Base-by-base conservation (phyloP, 2,329 filamentous ascomycete species). In the Penicillium polonicum region DNA sequence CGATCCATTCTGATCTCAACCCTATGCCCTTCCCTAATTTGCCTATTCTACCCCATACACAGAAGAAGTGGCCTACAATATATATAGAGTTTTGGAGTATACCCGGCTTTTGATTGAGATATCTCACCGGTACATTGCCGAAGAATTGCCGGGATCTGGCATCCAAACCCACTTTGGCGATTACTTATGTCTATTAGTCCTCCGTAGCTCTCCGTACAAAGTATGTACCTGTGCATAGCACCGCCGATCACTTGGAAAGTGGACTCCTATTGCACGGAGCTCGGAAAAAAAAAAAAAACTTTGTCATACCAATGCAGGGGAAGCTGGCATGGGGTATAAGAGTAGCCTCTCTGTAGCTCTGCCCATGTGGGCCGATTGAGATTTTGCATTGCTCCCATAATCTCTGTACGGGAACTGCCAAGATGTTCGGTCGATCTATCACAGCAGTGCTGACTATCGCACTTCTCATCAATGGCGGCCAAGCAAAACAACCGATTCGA, bases 361-460 rank as follows among this genome's bases (percentile, higher is more conserved):
- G 2, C 12, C 43, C 7, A 25, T 17, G 21, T 25, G 43, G 43
- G 25, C 27, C 43, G 21, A 43, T 25, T 43, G n/a, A 10, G 12
- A 33, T 21, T 33, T 46, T 17, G 2, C 12, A 46, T 21, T 46
- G 12, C 7, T 1, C 17, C 9, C 5, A 45, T 29, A 13, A 46
- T 31, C 44, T 17, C 6, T 15, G 21, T 15, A 46, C 12, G 44
- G 29, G 12, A 46, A 29, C 23, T 36, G 17, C 12, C 17, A 44
- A 7, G 19, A 53, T 53, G 51, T 39, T 53, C 8, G 41, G 31
- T 53, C 51, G 19, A 38, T 53, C 50, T 38, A 9, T 38, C 15
- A 46, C 33, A 5, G 42, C 51, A 17, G 17, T 39, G 31, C 31
- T 53, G 41, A 10, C 50, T 17, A 12, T 43, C 21, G 21, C 51